Base-by-base conservation (phyloP, 2,329 filamentous ascomycete genomes). In the Paraphaeosphaeria sporulosa region DNA sequence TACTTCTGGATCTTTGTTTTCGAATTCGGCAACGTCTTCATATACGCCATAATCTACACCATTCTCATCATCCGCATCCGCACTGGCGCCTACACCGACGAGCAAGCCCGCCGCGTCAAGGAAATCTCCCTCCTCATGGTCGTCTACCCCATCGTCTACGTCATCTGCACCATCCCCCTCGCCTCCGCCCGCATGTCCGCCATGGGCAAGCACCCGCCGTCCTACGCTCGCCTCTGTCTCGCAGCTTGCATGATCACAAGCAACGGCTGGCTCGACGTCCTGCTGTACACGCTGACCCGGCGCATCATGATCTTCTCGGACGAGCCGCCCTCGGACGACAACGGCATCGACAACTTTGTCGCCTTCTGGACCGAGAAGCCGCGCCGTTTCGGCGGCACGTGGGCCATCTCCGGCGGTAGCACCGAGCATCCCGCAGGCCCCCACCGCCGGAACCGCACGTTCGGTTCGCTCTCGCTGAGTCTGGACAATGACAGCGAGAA, bases 101-200 rank as follows among this genome's bases (percentile, higher is more conserved):
- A 63, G 8, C 71, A 76, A 51, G 75, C 74, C 27, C 65, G 72
- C 32, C 74, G 76, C 30, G 79, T 78, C 21, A 71, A 74, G 47
- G 68, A 75, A 27, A 81, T 83, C 46, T 77, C 82, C 6, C 80
- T 86, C 9, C 87, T 90, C 63, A 86, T 86, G 84, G 79, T 90
- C 32, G 81, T 90, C 8, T 92, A 92, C 61, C 89, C 89, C 0
- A 70, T 89, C 64, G 88, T 91, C 63, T 91, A 91, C 71, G 82
- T 90, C 7, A 67, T 89, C n/a, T 89, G 89, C 70, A 91, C 89
- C 0, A 81, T 88, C 0, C 89, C 89, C 0, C 80, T 92, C 0
- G 88, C 88, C 4, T 81, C 86, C 0, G 87, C 88, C 15, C 85
- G 89, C 60, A 87, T 91, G 69, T 84, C 84, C 17, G 83, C 83